These are phyloP conservation scores for Hyphodiscus sp. DNA, from an alignment of 2,329 filamentous ascomycete genomes.

Conservation along the genomic window DNA sequence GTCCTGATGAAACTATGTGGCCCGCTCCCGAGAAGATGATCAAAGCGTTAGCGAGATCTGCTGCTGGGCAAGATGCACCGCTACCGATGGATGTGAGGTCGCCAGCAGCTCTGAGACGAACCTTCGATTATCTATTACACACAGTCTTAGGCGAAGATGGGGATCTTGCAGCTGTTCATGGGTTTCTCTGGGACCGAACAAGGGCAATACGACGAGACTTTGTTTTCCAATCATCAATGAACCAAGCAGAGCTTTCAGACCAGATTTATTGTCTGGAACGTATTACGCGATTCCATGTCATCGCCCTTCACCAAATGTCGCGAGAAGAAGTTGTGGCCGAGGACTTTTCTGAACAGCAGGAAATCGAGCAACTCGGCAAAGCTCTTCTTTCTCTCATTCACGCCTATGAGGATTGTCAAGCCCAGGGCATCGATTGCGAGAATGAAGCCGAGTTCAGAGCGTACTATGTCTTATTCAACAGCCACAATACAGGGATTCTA, in stretches of 20 bases:
- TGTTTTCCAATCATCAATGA: slow-evolving; percentile 58
- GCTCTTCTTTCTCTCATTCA: slow-evolving; percentile 59
- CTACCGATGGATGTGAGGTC: slow-evolving; percentile 63
- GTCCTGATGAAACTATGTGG: slow-evolving; percentile 36
- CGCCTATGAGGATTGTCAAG: slow-evolving; percentile 58
- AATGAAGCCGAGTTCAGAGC: slow-evolving; percentile 62
- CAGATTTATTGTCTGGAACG: slow-evolving; percentile 60
- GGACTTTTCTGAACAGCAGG: slow-evolving; percentile 60
- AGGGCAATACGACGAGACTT: slow-evolving; percentile 63
- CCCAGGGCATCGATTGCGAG: slow-evolving; percentile 49
- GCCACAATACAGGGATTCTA: slow-evolving; percentile 49
- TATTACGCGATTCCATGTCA: slow-evolving; percentile 61
- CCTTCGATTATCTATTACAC: slow-evolving; percentile 58
- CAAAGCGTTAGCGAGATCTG: slow-evolving; percentile 61
- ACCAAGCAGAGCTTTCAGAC: slow-evolving; percentile 44
- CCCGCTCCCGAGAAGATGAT: slow-evolving; percentile 51
- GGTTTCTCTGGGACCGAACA: slow-evolving; percentile 63
- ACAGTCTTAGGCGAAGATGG: slow-evolving; percentile 48
- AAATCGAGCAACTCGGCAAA: slow-evolving; percentile 61
- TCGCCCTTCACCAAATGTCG: slow-evolving; percentile 56
- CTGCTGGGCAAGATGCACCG: slow-evolving; percentile 61
- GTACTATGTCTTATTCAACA: slow-evolving; percentile 58
- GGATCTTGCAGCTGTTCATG: slow-evolving; percentile 49
- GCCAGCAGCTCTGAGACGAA: slow-evolving; percentile 48
- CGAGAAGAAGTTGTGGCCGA: slow-evolving; percentile 48